Percentiles rank a stretch among this genome's conserved stretches.
These are phyloP conservation scores for Tulasnella sp. DNA, from an alignment of 768 basidiomycete species.

Conservation along the genomic window DNA sequence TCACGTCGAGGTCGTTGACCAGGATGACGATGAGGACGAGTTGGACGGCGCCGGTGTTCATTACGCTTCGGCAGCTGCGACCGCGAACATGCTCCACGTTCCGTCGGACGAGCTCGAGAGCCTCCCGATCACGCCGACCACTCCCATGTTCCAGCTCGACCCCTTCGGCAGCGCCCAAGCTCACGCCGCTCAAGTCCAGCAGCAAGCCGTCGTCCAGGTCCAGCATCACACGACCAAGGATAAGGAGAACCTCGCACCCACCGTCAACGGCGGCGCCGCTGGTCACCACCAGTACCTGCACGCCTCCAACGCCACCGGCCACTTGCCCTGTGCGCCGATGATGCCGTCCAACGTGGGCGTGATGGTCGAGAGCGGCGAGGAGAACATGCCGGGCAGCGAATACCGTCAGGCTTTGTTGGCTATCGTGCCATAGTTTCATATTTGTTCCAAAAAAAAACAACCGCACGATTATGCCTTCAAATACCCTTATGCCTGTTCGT, in stretches of 20 bases:
- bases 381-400: constrained; percentile 5
- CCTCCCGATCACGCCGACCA: constrained; percentile 73
- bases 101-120: constrained; percentile 23
- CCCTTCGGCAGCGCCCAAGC: constrained; percentile 40
- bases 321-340: constrained; percentile 5
- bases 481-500: neutral
- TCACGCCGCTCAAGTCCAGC: constrained; percentile 40
- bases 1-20: neutral
- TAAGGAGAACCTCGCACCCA: constrained; percentile 19
- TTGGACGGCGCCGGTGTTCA: neutral
- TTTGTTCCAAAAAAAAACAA: neutral
- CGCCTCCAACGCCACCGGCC: neutral
- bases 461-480: neutral
- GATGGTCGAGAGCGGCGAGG: constrained; percentile 11
- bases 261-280: neutral
- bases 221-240: constrained; percentile 18
- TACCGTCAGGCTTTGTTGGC: constrained; percentile 27
- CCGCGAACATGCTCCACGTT: neutral
- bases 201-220: constrained; percentile 33
- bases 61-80: neutral
- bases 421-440: constrained; percentile 21
- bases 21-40: constrained; percentile 19
- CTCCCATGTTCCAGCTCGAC: constrained; percentile 52
- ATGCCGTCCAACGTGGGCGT: constrained; percentile 16
- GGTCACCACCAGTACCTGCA: constrained; percentile 35